A percentile compares a stretch with the other conserved stretches of the same genome.
These are phyloP conservation scores for Pseudogymnoascus sp. DNA, from an alignment of 2,329 filamentous ascomycete genomes.

Conservation along the genomic window DNA sequence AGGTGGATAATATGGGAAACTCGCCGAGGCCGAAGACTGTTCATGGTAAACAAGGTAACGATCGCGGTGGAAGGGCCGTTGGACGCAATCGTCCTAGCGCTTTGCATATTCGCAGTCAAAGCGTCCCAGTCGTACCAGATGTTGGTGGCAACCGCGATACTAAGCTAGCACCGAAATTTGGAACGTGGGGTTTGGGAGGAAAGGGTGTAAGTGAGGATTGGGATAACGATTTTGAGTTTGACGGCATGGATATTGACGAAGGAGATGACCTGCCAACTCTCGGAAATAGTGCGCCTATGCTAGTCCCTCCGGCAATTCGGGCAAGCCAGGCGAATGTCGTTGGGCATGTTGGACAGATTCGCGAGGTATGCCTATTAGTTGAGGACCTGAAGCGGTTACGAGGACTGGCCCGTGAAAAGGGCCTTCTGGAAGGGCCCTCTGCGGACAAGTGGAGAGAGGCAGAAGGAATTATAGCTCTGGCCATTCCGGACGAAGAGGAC, in stretches of 20 bases:
- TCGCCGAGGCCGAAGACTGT: constrained; percentile 64
- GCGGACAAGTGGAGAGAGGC: constrained; percentile 67
- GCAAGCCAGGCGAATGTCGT: constrained; percentile 75
- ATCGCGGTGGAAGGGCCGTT: constrained; percentile 61
- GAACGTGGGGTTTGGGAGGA: constrained; percentile 72
- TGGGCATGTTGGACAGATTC: constrained; percentile 74
- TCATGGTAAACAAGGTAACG: constrained; percentile 65
- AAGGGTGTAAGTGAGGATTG: constrained; percentile 79
- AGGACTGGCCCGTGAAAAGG: constrained; percentile 58
- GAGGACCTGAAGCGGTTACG: constrained; percentile 75
- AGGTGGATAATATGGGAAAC: constrained; percentile 48
- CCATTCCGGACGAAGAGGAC: constrained; percentile 58
- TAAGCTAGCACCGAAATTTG: constrained; percentile 61
- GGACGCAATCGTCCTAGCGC: constrained; percentile 61
- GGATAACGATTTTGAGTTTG: constrained; percentile 83
- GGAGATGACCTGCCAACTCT: constrained; percentile 34
- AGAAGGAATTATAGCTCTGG: constrained; percentile 80
- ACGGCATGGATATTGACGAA: constrained; percentile 29
- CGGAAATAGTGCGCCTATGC: constrained; percentile 42
- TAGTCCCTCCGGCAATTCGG: constrained; percentile 72
- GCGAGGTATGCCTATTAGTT: constrained; percentile 72
- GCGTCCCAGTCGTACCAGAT: constrained; percentile 66
- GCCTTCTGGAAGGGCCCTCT: constrained; percentile 53
- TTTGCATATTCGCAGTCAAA: constrained; percentile 67
- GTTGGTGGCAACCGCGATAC: constrained; percentile 41